Conservation (phyloP, 345 rosid genomes). For the Ceriops tagal region DNA sequence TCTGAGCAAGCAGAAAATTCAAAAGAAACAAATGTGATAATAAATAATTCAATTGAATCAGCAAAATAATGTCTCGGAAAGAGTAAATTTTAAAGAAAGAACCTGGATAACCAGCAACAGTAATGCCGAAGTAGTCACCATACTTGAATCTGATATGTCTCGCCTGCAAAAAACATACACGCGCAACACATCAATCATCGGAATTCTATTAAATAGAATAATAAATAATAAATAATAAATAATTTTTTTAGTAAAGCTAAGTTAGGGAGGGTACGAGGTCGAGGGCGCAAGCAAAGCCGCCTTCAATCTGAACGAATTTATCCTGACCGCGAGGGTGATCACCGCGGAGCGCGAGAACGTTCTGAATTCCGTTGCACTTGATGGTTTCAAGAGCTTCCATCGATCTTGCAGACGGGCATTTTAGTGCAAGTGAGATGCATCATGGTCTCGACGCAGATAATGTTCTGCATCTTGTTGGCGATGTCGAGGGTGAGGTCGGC, state of each 20-base stretch:
- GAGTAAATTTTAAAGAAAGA: background rate
- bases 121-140: constrained; percentile 90
- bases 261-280: constrained; percentile 51
- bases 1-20: constrained; percentile 35
- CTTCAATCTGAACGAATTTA: constrained; percentile 89
- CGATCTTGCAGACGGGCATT: constrained; percentile 95
- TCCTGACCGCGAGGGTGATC: constrained; percentile 99
- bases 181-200: too few species aligned
- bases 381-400: constrained; percentile 80
- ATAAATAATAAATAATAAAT: too few species aligned
- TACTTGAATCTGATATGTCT: constrained; percentile 69
- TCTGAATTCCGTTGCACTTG: constrained; percentile 91
- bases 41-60: background rate
- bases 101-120: constrained; percentile 99
- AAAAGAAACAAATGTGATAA: background rate
- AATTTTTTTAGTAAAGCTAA: background rate
- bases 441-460: constrained; percentile 92
- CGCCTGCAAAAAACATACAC: constrained; percentile 36
- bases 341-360: constrained; percentile 99
- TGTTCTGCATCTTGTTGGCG: constrained; percentile 95
- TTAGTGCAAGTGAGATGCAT: constrained; percentile 99
- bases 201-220: too few species aligned
- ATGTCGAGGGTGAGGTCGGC: constrained; percentile 97
- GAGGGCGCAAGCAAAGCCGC: constrained; percentile 93
- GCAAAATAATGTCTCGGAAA: background rate